Evolutionary conservation across 352 stramenopile species (phyloP).

Genomic region (Globisporangium camurandrum): DNA sequence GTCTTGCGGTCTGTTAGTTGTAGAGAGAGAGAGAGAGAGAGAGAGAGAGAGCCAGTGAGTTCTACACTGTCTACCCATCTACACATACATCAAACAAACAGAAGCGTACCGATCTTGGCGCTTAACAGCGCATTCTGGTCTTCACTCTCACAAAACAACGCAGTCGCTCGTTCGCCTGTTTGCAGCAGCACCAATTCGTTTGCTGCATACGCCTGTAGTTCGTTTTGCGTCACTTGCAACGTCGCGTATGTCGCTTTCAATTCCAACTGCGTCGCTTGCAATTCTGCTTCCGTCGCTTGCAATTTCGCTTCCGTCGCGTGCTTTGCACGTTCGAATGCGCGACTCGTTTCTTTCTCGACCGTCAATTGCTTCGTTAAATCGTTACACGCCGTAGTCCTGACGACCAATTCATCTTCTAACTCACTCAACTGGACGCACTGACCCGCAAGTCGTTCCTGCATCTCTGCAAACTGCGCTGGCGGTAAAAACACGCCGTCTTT

Average conservation of each 20-base stretch:
- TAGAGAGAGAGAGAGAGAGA: too few species aligned
- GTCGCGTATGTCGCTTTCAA: slow-evolving; percentile 21
- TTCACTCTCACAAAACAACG: slow-evolving; percentile 54
- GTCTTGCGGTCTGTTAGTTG: slow-evolving; percentile 46
- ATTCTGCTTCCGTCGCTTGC: slow-evolving; percentile 14
- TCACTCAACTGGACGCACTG: slow-evolving; percentile 69
- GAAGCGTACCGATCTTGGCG: slow-evolving; percentile 44
- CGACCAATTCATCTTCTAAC: slow-evolving; percentile 79
- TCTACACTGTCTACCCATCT: too few species aligned
- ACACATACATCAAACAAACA: not conserved
- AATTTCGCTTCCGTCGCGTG: slow-evolving; percentile 27
- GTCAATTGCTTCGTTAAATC: too few species aligned
- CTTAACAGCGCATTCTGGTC: slow-evolving; percentile 30
- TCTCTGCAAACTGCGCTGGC: slow-evolving; percentile 86
- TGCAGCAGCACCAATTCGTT: slow-evolving; percentile 54
- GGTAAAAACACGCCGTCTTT: slow-evolving; percentile 92
- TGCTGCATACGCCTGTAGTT: slow-evolving; percentile 35
- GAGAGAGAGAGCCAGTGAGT: too few species aligned
- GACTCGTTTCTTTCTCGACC: too few species aligned
- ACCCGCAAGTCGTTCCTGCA: slow-evolving; percentile 77
- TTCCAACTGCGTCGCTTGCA: slow-evolving; percentile 19
- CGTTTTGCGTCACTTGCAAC: slow-evolving; percentile 17
- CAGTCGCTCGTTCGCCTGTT: slow-evolving; percentile 40
- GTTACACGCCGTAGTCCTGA: too few species aligned
- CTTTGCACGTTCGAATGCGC: slow-evolving; percentile 35